Evolutionary conservation across 345 rosid species (phyloP).

Genomic region (Rhizophora apiculata): DNA sequence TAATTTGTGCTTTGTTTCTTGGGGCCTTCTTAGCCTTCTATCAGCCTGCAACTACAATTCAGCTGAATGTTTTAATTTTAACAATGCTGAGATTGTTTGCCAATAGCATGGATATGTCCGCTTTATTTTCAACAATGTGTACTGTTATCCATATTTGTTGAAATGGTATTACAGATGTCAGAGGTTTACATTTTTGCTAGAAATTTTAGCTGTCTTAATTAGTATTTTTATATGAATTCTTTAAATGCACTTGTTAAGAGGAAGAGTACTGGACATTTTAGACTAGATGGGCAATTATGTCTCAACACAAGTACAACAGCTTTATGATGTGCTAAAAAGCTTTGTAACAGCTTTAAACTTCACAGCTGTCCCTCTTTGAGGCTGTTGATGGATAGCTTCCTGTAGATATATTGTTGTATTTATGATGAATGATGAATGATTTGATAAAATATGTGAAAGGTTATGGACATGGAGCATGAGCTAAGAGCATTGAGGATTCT

Average conservation of each 20-base stretch:
- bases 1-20: not conserved
- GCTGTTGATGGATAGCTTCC: not conserved
- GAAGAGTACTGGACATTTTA: not conserved
- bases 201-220: not conserved
- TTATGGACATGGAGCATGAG: conserved; percentile 94
- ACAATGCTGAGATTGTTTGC: not conserved
- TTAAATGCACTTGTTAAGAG: not conserved
- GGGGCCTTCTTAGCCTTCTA: not conserved
- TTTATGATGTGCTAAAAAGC: too few species aligned
- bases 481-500: conserved; percentile 73
- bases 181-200: not conserved
- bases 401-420: not conserved
- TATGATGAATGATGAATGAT: conserved; percentile 2
- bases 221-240: not conserved
- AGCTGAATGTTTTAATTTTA: not conserved
- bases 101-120: not conserved
- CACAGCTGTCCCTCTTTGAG: not conserved
- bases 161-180: not conserved
- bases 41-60: not conserved
- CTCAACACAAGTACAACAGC: not conserved
- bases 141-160: not conserved
- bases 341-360: not conserved
- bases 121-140: not conserved
- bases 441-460: conserved; percentile 40
- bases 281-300: not conserved